These are phyloP conservation scores for Achaetomiella virescens DNA, from an alignment of 495 filamentous ascomycete species.

Conservation along the genomic window DNA sequence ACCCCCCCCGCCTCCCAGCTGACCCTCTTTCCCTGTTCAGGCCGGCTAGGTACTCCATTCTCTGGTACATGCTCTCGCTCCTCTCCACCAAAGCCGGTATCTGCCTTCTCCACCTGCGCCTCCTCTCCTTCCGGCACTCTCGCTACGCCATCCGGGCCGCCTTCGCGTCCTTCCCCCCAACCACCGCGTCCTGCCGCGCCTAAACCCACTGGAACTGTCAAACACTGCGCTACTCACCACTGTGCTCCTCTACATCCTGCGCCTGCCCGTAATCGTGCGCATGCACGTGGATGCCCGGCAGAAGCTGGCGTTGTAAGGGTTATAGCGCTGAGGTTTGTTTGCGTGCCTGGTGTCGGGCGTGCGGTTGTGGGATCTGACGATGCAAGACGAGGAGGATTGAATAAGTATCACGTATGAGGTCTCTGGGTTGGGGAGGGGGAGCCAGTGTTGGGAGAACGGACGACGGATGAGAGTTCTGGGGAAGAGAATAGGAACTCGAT, in stretches of 20 bases:
- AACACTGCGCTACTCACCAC: slow-evolving; percentile 26
- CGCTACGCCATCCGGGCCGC: slow-evolving; percentile 15
- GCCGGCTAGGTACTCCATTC: slow-evolving; percentile 26
- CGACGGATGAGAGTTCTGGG: too few species aligned
- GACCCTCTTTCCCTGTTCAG: slow-evolving; percentile 4
- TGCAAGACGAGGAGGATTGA: slow-evolving; percentile 5
- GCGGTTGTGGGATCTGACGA: slow-evolving; percentile 24
- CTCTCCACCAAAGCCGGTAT: slow-evolving; percentile 27
- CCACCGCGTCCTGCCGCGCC: slow-evolving; percentile 16
- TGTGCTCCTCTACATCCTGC: slow-evolving; percentile 29
- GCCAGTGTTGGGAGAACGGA: too few species aligned
- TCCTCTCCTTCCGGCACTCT: slow-evolving; percentile 22
- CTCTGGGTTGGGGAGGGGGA: too few species aligned
- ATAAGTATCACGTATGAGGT: too few species aligned
- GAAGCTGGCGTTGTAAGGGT: slow-evolving; percentile 22
- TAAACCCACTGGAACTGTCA: slow-evolving; percentile 16
- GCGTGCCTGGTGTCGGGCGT: slow-evolving; percentile 27
- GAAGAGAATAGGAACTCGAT: too few species aligned
- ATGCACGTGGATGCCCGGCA: slow-evolving; percentile 20
- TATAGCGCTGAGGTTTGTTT: slow-evolving; percentile 18
- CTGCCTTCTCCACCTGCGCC: slow-evolving; percentile 24
- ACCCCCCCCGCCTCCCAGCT: background rate
- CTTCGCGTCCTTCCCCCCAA: slow-evolving; percentile 15
- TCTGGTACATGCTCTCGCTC: slow-evolving; percentile 26
- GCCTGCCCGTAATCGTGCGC: slow-evolving; percentile 25